Base-by-base conservation (phyloP, 192 early-diverging fungal species). In the Umbelopsis vinacea region DNA sequence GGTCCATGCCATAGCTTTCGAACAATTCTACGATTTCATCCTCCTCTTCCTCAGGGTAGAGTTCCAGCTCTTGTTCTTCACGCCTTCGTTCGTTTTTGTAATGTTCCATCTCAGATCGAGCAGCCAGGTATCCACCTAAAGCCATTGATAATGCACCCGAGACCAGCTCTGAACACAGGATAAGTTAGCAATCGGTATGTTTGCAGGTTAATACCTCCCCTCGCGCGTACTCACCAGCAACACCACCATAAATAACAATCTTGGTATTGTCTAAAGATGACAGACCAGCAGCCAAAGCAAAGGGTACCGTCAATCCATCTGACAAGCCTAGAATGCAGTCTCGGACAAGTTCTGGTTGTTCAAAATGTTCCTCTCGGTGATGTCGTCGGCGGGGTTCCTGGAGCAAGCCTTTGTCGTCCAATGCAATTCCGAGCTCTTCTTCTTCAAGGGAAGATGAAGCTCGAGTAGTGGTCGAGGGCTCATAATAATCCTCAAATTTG, bases 201-300 rank as follows among this genome's bases (percentile, higher is more conserved):
- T n/a, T n/a, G 29, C 1, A 46, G 46, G 46, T 1, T 4, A 46
- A 3, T 15, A 4, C 5, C 46, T 4, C 46, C 2, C 9, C 48
- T 15, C 48, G 1, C 15, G 21, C 29, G 6, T 26, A 23, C 55
- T 71, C 73, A 85, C 86, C 82, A 11, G 86, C 87, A 45, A 88
- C 68, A 35, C 87, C 89, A 23, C 86, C 87, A 53, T 77, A 79
- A 19, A 90, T 76, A 0, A 91, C 89, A 68, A 89, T 71, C 8
- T 71, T 66, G 21, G 80, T 74, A 66, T 82, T 76, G n/a, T 84
- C 81, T 19, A 88, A 68, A 17, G 85, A 79, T 3, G 83, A 78
- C 23, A 91, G 74, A 48, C 89, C 89, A 11, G 89, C 89, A 21
- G 89, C 86, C 12, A 91, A 74, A 10, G 88, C 89, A 79, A 91